Evolutionary conservation across 2,329 filamentous ascomycete species (phyloP), one percentile per base, ranked within the genome.

Genomic region (Colletotrichum eleusines): DNA sequence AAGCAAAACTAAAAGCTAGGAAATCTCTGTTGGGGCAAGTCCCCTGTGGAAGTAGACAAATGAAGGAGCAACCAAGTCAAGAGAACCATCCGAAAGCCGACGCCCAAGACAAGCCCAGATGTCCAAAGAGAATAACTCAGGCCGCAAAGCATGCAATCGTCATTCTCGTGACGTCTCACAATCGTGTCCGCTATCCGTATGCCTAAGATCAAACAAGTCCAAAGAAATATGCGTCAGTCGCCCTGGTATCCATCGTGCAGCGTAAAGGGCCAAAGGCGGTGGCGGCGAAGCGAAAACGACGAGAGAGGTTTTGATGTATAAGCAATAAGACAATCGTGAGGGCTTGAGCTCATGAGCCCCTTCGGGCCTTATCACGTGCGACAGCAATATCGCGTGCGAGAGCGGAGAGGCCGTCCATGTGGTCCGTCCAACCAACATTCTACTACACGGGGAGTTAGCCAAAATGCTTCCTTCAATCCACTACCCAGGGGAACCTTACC

Each of bases 161-260:
- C 69, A 46, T 71, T 71, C 69, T 71, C 69, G 58, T 71, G 59
- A 69, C 58, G 53, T 71, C 69, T 68, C 64, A 71, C 69, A 71
- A 63, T 71, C 69, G 69, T 69, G 59, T 71, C 69, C 69, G 69
- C 69, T 71, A 71, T 69, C 69, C 69, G 64, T 69, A 69, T 71
- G 69, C 69, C 65, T 71, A 69, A 71, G 58, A 71, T 71, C 69
- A 71, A 71, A 62, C 64, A 71, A 71, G 69, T 71, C 69, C 69
- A 71, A 71, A 71, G 65, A 69, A 68, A 71, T 68, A 66, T 42
- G 58, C 50, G 57, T 69, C 69, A 69, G 62, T 71, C 64, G 65
- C 69, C 69, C 69, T 69, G 69, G 69, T 71, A 71, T 71, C 69
- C 69, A 71, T 71, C 68, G 68, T 71, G 59, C 64, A 69, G 64